Conservation (phyloP, 495 filamentous ascomycete genomes). For the Xylaria scruposa region DNA sequence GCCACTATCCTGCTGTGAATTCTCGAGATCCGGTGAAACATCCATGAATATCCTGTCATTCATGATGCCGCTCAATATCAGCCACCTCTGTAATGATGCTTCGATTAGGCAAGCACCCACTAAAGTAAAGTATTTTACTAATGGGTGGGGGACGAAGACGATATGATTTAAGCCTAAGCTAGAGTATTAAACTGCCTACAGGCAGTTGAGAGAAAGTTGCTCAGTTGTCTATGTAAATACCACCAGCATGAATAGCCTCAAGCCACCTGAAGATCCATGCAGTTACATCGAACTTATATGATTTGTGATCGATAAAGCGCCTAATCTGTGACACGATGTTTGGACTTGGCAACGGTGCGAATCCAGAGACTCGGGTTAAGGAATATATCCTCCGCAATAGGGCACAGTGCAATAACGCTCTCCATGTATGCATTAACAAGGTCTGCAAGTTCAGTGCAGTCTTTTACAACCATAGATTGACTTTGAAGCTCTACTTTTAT, state of each 20-base stretch:
- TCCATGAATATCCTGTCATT: background rate
- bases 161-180: background rate
- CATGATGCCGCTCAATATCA: conserved; percentile 2
- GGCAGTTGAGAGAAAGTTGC: background rate
- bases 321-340: background rate
- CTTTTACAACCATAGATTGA: background rate
- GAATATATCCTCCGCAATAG: background rate
- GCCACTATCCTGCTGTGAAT: conserved; percentile 1
- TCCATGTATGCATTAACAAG: background rate
- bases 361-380: conserved; percentile 6
- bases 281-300: background rate
- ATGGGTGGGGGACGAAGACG: background rate
- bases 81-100: conserved; percentile 1
- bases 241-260: background rate
- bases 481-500: background rate
- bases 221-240: background rate
- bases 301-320: background rate
- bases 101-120: background rate
- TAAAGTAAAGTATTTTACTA: background rate
- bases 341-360: background rate
- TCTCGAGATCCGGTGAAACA: background rate
- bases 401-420: background rate
- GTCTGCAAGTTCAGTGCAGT: background rate
- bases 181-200: background rate
- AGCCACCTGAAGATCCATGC: background rate